Percentiles rank a stretch among this genome's conserved stretches.
phyloP scores from a whole-genome alignment of 2,329 filamentous ascomycete genomes.

The Diaporthe batatas region DNA sequence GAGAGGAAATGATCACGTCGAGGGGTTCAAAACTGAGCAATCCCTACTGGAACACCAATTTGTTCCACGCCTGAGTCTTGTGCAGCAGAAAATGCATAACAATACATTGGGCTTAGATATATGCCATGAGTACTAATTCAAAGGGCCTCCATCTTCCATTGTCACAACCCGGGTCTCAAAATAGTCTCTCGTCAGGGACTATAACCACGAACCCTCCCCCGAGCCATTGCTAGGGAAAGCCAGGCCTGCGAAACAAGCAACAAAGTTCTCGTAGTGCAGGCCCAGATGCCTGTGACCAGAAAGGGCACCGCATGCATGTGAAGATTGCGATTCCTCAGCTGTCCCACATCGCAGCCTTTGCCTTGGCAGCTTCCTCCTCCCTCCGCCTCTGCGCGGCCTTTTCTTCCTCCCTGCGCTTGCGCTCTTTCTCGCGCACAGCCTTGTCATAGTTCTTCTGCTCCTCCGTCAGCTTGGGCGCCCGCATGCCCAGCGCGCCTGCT shows the following conservation, averaged over 20 bases:
- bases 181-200: neutral
- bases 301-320: neutral
- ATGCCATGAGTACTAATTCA: neutral
- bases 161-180: neutral
- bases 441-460: slow-evolving; percentile 90
- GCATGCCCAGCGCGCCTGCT: slow-evolving; percentile 86
- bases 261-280: too few species aligned
- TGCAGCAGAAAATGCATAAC: neutral
- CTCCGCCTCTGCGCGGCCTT: slow-evolving; percentile 72
- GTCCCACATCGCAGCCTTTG: slow-evolving; percentile 91
- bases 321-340: slow-evolving; percentile 59
- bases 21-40: neutral
- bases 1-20: neutral
- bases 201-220: neutral
- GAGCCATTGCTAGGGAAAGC: neutral
- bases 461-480: slow-evolving; percentile 84
- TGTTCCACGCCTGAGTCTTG: neutral
- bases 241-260: neutral
- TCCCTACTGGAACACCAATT: neutral
- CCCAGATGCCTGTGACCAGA: neutral
- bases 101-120: neutral
- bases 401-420: slow-evolving; percentile 80
- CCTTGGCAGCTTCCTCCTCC: slow-evolving; percentile 76
- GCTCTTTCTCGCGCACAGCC: slow-evolving; percentile 86
- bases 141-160: neutral